These are phyloP conservation scores for Leptographium procerum DNA, from an alignment of 2,329 filamentous ascomycete species.

Conservation along the genomic window DNA sequence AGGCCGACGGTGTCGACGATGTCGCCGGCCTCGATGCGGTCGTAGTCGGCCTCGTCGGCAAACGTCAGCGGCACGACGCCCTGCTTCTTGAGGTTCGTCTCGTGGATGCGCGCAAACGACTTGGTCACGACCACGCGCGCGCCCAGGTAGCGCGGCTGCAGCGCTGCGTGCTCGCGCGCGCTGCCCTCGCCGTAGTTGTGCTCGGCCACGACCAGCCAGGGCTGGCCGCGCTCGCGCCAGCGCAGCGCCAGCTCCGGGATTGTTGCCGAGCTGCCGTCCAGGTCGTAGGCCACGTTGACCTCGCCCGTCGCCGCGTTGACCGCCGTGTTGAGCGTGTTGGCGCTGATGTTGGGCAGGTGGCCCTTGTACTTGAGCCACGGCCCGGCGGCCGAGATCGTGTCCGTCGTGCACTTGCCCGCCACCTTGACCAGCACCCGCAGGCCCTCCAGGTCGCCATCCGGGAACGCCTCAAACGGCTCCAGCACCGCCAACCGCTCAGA, in stretches of 20 bases:
- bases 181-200: slow-evolving; percentile 90
- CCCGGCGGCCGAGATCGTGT: slow-evolving; percentile 93
- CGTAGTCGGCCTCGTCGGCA: slow-evolving; percentile 78
- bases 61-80: slow-evolving; percentile 92
- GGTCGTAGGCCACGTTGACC: slow-evolving; percentile 85
- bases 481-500: slow-evolving; percentile 84
- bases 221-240: slow-evolving; percentile 65
- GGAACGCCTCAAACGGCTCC: slow-evolving; percentile 82
- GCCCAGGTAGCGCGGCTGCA: slow-evolving; percentile 75
- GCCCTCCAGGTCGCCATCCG: slow-evolving; percentile 57
- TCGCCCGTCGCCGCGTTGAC: slow-evolving; percentile 86
- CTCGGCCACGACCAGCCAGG: slow-evolving; percentile 93
- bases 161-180: slow-evolving; percentile 77
- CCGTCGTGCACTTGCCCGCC: slow-evolving; percentile 94
- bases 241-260: slow-evolving; percentile 79
- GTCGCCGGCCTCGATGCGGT: slow-evolving; percentile 72
- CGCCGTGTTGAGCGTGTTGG: slow-evolving; percentile 94
- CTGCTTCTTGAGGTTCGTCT: slow-evolving; percentile 94
- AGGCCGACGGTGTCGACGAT: slow-evolving; percentile 72
- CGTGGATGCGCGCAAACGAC: slow-evolving; percentile 80
- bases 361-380: slow-evolving; percentile 99
- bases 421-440: slow-evolving; percentile 91
- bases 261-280: slow-evolving; percentile 59
- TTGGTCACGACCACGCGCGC: slow-evolving; percentile 72
- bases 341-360: slow-evolving; percentile 92